phyloP scores from a whole-genome alignment of 2,329 filamentous ascomycete species.

The Xylaria hypoxylon region DNA sequence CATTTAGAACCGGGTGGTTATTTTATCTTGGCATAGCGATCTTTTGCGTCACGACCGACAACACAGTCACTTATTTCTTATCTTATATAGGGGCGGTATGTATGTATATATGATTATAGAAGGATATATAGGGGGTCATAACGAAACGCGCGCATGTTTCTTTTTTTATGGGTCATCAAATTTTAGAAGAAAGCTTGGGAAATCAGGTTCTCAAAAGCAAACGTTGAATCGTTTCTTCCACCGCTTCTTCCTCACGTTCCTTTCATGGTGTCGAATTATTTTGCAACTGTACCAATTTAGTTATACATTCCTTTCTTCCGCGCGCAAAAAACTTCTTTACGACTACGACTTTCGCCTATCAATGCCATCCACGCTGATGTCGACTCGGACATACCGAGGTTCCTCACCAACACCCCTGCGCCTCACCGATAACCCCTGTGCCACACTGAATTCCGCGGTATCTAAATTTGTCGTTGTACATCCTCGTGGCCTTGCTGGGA shows the following conservation, averaged over 20 bases:
- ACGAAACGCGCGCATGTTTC: slow-evolving; percentile 26
- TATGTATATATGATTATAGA: slow-evolving; percentile 34
- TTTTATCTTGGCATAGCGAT: slow-evolving; percentile 36
- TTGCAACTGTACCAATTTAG: slow-evolving; percentile 34
- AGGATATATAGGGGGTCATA: slow-evolving; percentile 12
- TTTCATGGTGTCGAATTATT: slow-evolving; percentile 21
- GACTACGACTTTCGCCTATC: background rate
- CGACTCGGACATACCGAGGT: too few relatives aligned
- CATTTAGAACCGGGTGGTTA: slow-evolving; percentile 14
- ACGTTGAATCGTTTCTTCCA: slow-evolving; percentile 19
- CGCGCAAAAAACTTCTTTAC: background rate
- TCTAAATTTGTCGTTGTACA: too few relatives aligned
- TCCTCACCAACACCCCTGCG: too few relatives aligned
- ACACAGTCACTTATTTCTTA: slow-evolving; percentile 25
- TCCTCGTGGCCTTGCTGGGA: too few relatives aligned
- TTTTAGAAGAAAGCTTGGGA: slow-evolving; percentile 25
- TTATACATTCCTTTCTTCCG: slow-evolving; percentile 36
- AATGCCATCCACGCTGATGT: too few relatives aligned
- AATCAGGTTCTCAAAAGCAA: slow-evolving; percentile 28
- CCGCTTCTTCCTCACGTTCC: slow-evolving; percentile 26
- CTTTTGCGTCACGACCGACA: slow-evolving; percentile 33
- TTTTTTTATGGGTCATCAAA: slow-evolving; percentile 23
- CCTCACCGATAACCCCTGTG: too few relatives aligned
- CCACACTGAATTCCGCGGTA: too few relatives aligned
- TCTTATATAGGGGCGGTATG: slow-evolving; percentile 20